These are phyloP conservation scores for Ophiostoma australiae DNA, from an alignment of 2,329 filamentous ascomycete genomes.

Conservation along the genomic window DNA sequence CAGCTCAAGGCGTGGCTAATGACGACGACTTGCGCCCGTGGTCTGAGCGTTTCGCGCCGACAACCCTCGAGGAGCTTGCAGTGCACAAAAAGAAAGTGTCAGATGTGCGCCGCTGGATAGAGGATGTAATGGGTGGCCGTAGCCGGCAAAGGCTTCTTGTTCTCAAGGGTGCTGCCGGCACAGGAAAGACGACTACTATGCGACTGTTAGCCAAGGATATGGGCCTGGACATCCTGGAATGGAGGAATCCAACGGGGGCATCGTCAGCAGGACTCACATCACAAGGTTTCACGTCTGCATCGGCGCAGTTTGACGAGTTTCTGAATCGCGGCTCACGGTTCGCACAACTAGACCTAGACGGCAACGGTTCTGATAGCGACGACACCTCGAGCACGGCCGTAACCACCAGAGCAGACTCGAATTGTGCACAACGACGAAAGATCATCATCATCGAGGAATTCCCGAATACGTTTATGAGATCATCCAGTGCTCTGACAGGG, in stretches of 20 bases:
- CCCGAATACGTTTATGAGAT: conserved; percentile 66
- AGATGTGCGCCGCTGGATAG: conserved; percentile 80
- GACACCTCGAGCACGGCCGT: conserved; percentile 21
- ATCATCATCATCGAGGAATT: conserved; percentile 78
- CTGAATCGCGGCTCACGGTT: conserved; percentile 76
- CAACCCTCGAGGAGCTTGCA: conserved; percentile 72
- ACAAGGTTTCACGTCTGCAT: conserved; percentile 63
- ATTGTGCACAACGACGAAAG: conserved; percentile 34
- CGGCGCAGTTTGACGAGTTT: conserved; percentile 88
- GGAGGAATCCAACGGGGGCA: conserved; percentile 72
- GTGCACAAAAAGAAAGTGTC: conserved; percentile 92
- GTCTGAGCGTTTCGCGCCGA: conserved; percentile 78
- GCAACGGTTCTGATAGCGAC: conserved; percentile 30
- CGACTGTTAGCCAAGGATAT: conserved; percentile 72
- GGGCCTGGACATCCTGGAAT: conserved; percentile 74
- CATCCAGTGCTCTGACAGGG: conserved; percentile 58
- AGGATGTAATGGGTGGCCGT: conserved; percentile 62
- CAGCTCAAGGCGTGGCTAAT: conserved; percentile 22
- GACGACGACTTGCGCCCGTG: conserved; percentile 67
- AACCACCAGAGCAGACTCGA: background rate
- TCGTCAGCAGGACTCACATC: conserved; percentile 39
- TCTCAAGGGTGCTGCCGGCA: conserved; percentile 84
- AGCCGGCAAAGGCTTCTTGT: conserved; percentile 70
- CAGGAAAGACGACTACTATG: conserved; percentile 87
- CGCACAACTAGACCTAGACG: conserved; percentile 44